Evolutionary conservation across 2,329 filamentous ascomycete species (phyloP).

Genomic region (Botrytis hyacinthi): DNA sequence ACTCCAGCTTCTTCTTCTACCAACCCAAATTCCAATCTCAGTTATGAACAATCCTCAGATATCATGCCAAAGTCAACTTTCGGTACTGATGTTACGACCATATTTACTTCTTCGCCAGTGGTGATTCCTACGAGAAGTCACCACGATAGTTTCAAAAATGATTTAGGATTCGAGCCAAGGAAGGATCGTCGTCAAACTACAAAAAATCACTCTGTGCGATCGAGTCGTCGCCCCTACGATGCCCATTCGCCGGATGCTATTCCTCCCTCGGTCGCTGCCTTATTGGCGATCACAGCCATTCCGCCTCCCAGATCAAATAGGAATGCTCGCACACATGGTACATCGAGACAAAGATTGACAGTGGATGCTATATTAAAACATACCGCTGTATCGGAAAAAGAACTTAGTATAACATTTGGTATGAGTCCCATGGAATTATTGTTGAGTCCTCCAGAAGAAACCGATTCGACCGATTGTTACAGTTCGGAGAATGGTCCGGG

Average conservation of each 20-base stretch:
- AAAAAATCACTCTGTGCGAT: constrained; percentile 23
- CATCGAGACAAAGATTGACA: constrained; percentile 45
- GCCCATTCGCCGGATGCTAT: constrained; percentile 53
- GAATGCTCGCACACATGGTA: constrained; percentile 24
- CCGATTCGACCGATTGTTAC: constrained; percentile 48
- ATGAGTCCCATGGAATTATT: constrained; percentile 58
- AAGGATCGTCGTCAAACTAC: constrained; percentile 29
- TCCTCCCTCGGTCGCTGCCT: constrained; percentile 57
- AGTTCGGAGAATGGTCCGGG: constrained; percentile 53
- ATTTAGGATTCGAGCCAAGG: constrained; percentile 23
- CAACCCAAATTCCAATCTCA: background rate
- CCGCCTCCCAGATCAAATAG: constrained; percentile 44
- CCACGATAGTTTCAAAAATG: constrained; percentile 29
- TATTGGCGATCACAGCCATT: constrained; percentile 62
- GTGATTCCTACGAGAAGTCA: constrained; percentile 34
- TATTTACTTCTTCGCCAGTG: constrained; percentile 10
- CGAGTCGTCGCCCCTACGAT: constrained; percentile 41
- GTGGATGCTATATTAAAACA: constrained; percentile 56
- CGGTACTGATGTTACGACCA: constrained; percentile 1
- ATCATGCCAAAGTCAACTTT: constrained; percentile 12
- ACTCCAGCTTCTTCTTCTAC: background rate
- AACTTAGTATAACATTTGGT: constrained; percentile 53
- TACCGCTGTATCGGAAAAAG: constrained; percentile 51
- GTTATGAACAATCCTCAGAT: constrained; percentile 8
- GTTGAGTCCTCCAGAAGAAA: constrained; percentile 58